These are phyloP conservation scores for Prunus mume DNA, from an alignment of 306 rosid genomes.

Conservation along the genomic window DNA sequence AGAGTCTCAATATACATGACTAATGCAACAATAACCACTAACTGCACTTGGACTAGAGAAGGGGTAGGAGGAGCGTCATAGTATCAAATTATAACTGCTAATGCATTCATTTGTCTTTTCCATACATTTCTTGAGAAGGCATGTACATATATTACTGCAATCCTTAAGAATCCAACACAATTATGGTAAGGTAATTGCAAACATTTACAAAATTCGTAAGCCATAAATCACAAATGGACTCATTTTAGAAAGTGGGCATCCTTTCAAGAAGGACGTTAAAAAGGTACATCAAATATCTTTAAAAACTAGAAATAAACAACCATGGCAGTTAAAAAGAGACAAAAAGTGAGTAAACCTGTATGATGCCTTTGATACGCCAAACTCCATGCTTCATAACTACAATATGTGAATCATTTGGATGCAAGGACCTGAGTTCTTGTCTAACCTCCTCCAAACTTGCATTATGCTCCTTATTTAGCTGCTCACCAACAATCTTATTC, in stretches of 20 bases:
- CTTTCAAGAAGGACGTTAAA: background rate
- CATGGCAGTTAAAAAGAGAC: background rate
- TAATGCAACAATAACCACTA: background rate
- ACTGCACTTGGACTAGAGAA: background rate
- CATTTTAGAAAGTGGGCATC: background rate
- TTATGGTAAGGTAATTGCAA: conserved; percentile 4
- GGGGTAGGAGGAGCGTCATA: background rate
- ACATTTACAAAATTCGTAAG: background rate
- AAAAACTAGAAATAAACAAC: background rate
- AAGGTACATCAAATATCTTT: background rate
- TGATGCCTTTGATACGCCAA: conserved; percentile 93
- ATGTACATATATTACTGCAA: background rate
- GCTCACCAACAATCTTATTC: conserved; percentile 70
- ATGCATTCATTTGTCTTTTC: background rate
- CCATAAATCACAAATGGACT: background rate
- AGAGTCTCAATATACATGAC: background rate
- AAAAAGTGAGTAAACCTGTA: conserved; percentile 58
- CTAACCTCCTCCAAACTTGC: conserved; percentile 79
- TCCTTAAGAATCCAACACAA: background rate
- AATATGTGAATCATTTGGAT: conserved; percentile 79
- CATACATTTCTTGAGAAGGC: background rate
- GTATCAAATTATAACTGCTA: background rate
- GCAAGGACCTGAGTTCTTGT: conserved; percentile 67
- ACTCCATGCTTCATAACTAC: conserved; percentile 80
- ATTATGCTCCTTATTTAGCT: conserved; percentile 77